Evolutionary conservation across 1,284 basidiomycete species (phyloP).

Genomic region (Fomitiporia mediterranea): DNA sequence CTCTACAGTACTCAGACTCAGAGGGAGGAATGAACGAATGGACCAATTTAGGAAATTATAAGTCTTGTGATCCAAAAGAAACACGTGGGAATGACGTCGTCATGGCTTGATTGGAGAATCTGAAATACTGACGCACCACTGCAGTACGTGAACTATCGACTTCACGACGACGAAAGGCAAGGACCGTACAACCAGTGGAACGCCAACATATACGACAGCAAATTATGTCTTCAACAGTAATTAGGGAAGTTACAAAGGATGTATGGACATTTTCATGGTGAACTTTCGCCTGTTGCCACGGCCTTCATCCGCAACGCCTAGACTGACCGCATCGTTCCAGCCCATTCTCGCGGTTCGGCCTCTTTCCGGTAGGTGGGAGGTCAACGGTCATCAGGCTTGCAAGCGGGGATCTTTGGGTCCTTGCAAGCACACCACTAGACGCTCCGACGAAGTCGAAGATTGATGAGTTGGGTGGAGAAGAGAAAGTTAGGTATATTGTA

Average conservation of each 20-base stretch:
- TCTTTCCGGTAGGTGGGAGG: constrained; percentile 74
- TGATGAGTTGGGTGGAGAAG: constrained; percentile 72
- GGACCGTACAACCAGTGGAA: too few relatives aligned
- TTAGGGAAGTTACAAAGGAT: constrained; percentile 42
- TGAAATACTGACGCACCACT: too few relatives aligned
- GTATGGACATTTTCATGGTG: constrained; percentile 76
- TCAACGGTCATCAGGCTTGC: constrained; percentile 78
- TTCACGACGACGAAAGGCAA: too few relatives aligned
- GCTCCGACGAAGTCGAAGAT: constrained; percentile 69
- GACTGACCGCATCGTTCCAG: constrained; percentile 31
- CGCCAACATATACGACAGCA: neutral
- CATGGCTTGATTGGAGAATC: too few relatives aligned
- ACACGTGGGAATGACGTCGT: too few relatives aligned
- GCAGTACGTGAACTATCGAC: neutral
- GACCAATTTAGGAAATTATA: too few relatives aligned
- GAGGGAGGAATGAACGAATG: too few relatives aligned
- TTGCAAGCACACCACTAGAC: constrained; percentile 81
- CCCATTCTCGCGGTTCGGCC: constrained; percentile 57
- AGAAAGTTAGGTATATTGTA: constrained; percentile 64
- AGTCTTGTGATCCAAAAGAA: too few relatives aligned
- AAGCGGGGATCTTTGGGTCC: constrained; percentile 74
- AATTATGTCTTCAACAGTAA: constrained; percentile 24
- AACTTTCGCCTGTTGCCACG: constrained; percentile 22
- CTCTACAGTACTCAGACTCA: too few relatives aligned
- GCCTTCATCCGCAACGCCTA: constrained; percentile 2